Conservation (phyloP, 371 early-diverging fungal species). For the Sporodiniella umbellata region DNA sequence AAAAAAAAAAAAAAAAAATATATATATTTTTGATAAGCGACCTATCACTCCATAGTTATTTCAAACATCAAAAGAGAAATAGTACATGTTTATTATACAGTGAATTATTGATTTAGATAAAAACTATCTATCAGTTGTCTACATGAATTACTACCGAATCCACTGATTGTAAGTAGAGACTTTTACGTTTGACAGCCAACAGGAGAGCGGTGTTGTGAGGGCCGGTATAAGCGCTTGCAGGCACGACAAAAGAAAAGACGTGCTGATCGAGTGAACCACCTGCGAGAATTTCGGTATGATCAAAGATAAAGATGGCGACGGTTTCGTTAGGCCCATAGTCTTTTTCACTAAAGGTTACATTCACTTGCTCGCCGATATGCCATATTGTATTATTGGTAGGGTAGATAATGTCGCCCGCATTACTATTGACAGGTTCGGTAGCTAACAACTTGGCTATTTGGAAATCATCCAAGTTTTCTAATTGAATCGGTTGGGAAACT, state of each 20-base stretch:
- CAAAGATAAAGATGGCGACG: slow-evolving; percentile 30
- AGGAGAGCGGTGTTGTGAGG: slow-evolving; percentile 21
- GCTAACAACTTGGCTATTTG: background rate
- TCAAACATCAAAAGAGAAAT: too few species aligned
- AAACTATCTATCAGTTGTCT: background rate
- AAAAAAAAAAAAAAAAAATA: too few species aligned
- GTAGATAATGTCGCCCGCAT: slow-evolving; percentile 17
- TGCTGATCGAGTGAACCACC: slow-evolving; percentile 21
- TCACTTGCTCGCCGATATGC: slow-evolving; percentile 34
- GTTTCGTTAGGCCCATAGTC: slow-evolving; percentile 10
- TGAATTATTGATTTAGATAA: background rate
- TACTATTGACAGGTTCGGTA: background rate
- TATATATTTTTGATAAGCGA: too few species aligned
- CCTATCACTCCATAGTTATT: too few species aligned
- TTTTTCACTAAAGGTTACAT: slow-evolving; percentile 10
- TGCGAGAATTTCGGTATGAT: slow-evolving; percentile 13
- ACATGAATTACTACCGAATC: slow-evolving; percentile 21
- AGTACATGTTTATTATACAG: background rate
- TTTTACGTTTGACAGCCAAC: slow-evolving; percentile 30
- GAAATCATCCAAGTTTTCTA: background rate
- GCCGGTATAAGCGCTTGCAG: slow-evolving; percentile 17
- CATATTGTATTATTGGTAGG: slow-evolving; percentile 27
- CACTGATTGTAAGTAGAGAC: slow-evolving; percentile 24
- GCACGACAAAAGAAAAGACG: slow-evolving; percentile 27
- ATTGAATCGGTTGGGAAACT: too few species aligned